A percentile compares a stretch with the other conserved stretches of the same genome.
These are phyloP conservation scores for Didymella pomorum DNA, from an alignment of 2,329 filamentous ascomycete genomes.

Conservation along the genomic window DNA sequence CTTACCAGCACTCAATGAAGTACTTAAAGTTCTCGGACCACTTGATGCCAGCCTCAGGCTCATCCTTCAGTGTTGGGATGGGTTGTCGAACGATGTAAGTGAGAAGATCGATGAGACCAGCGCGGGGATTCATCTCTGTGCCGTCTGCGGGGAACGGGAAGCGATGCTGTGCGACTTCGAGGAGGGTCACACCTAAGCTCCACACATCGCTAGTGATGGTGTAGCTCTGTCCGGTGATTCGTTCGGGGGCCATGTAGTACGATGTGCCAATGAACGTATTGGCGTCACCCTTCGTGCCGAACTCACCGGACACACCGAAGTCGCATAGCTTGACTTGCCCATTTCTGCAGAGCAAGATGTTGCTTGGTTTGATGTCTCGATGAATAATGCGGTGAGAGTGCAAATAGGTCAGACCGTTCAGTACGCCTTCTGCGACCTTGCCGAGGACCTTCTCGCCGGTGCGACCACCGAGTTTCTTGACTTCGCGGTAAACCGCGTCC, in stretches of 20 bases:
- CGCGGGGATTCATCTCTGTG: constrained; percentile 91
- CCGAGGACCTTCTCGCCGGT: constrained; percentile 97
- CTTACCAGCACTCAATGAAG: constrained; percentile 98
- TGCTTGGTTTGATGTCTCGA: constrained; percentile 97
- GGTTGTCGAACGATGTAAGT: constrained; percentile 97
- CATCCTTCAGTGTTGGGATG: constrained; percentile 94
- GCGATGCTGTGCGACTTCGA: constrained; percentile 99
- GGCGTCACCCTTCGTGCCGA: constrained; percentile 97
- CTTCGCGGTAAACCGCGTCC: constrained; percentile 96
- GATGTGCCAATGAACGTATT: constrained; percentile 99
- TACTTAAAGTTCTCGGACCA: constrained; percentile 99
- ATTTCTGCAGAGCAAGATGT: constrained; percentile 86
- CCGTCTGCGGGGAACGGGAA: constrained; percentile 98
- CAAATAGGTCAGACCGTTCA: constrained; percentile 92
- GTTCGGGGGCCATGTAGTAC: constrained; percentile 99
- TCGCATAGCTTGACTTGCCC: constrained; percentile 98
- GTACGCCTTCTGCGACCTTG: constrained; percentile 93
- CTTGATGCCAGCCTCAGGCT: constrained; percentile 84
- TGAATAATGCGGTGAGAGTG: constrained; percentile 98
- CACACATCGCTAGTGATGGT: constrained; percentile 99
- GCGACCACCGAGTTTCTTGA: constrained; percentile 91
- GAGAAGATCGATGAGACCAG: constrained; percentile 90
- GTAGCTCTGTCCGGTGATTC: constrained; percentile 96
- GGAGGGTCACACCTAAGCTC: constrained; percentile 93
- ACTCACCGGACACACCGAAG: constrained; percentile 97